Percentiles rank a stretch among this genome's conserved stretches.
Conservation (phyloP, 2,329 filamentous ascomycete genomes). For the Verticillium tricorpus region DNA sequence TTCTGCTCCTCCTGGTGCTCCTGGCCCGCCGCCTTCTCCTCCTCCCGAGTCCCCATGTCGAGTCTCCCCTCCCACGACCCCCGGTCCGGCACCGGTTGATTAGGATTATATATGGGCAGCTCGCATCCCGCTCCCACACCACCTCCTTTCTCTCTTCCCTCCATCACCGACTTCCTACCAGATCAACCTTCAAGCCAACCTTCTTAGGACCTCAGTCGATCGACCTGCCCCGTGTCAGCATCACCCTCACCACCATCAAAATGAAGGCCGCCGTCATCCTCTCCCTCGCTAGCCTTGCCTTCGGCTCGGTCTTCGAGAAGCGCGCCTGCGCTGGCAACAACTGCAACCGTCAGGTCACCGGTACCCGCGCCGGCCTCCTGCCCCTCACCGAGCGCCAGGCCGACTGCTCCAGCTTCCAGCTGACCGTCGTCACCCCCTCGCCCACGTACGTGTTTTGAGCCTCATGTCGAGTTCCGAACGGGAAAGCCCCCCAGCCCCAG, state of each 20-base stretch:
- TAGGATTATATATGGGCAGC: conserved; percentile 12
- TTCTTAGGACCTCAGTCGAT: conserved; percentile 14
- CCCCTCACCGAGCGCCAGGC: conserved; percentile 28
- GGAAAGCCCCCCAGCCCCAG: no score
- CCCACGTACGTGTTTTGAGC: conserved; percentile 27
- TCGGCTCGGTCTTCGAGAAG: conserved; percentile 28
- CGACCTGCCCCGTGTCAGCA: conserved; percentile 7
- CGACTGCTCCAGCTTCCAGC: conserved; percentile 36
- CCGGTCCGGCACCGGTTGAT: not conserved
- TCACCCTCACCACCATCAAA: conserved; percentile 16
- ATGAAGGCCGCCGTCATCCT: conserved; percentile 38
- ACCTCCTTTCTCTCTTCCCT: conserved; percentile 8
- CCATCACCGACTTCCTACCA: conserved; percentile 16
- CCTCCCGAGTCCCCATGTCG: not conserved
- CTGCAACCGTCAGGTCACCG: conserved; percentile 41
- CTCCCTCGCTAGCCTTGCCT: conserved; percentile 29
- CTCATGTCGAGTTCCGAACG: not conserved
- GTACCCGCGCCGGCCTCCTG: conserved; percentile 31
- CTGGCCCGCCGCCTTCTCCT: no score
- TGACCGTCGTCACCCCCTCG: conserved; percentile 33
- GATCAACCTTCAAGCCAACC: conserved; percentile 12
- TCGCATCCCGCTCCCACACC: conserved; percentile 5
- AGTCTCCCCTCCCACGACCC: not conserved
- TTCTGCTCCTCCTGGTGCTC: not conserved
- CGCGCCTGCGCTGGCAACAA: conserved; percentile 37